These are phyloP conservation scores for Aurinia saxatilis DNA, from an alignment of 345 rosid genomes.

Conservation along the genomic window DNA sequence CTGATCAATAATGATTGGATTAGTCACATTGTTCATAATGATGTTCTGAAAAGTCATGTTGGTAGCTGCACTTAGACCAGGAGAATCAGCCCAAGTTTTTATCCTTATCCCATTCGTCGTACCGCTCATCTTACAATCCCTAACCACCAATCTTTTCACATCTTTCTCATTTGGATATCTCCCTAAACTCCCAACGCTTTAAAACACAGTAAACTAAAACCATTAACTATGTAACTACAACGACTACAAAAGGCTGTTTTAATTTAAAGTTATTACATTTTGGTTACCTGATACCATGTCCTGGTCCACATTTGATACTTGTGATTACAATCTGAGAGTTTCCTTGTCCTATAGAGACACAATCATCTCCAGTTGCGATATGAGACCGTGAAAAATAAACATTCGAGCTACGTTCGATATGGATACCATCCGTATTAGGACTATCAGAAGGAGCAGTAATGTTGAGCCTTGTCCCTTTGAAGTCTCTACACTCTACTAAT, in stretches of 20 bases:
- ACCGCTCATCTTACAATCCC: conserved; percentile 39
- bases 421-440: conserved; percentile 63
- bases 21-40: conserved; percentile 40
- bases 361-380: conserved; percentile 57
- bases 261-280: not conserved
- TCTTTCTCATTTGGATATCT: conserved; percentile 44
- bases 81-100: conserved; percentile 62
- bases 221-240: not conserved
- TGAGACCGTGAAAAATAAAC: conserved; percentile 24
- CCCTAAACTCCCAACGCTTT: conserved; percentile 54
- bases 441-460: conserved; percentile 43
- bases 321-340: conserved; percentile 27
- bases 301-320: conserved; percentile 39
- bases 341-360: conserved; percentile 40
- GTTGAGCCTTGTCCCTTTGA: conserved; percentile 38
- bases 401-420: conserved; percentile 30
- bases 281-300: conserved; percentile 30
- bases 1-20: conserved; percentile 56
- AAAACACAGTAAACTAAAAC: conserved; percentile 3
- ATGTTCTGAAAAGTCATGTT: conserved; percentile 54
- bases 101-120: conserved; percentile 51
- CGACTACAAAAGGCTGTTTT: not conserved
- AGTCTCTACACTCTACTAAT: conserved; percentile 44
- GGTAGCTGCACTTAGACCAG: conserved; percentile 44
- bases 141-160: conserved; percentile 42